Conservation (phyloP, 352 stramenopile genomes). For the Globisporangium acanthophoron region DNA sequence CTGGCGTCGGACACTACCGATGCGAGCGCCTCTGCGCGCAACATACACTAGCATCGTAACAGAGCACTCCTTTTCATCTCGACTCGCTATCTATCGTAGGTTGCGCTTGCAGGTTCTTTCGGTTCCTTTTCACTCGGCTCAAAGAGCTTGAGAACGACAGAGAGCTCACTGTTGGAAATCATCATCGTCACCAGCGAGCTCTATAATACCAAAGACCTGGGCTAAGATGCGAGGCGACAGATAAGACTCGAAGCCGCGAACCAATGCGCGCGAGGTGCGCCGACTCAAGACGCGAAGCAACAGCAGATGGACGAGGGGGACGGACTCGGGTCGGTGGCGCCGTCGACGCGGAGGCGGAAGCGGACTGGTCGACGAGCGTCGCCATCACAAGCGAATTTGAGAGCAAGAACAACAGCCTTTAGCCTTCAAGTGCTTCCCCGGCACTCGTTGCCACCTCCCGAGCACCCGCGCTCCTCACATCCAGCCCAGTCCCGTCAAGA, state of each 20-base stretch:
- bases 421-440: constrained; percentile 14
- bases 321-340: too few relatives aligned
- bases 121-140: too few relatives aligned
- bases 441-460: constrained; percentile 11
- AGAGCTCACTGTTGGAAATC: neutral
- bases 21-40: constrained; percentile 13
- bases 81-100: too few relatives aligned
- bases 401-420: constrained; percentile 17
- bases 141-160: neutral
- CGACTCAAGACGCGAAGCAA: neutral
- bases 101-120: too few relatives aligned
- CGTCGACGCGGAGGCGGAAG: too few relatives aligned
- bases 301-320: neutral
- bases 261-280: too few relatives aligned
- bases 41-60: neutral
- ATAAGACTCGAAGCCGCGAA: too few relatives aligned
- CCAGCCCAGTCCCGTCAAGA: constrained; percentile 21
- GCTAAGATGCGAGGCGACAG: neutral
- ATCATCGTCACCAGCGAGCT: too few relatives aligned
- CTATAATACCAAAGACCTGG: too few relatives aligned
- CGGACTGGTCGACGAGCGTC: neutral
- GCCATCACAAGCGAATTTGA: constrained; percentile 20
- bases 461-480: constrained; percentile 18
- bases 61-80: too few relatives aligned
- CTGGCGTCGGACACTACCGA: constrained; percentile 18